Evolutionary conservation across 495 filamentous ascomycete species (phyloP).

Genomic region (Penicillium pulvis): DNA sequence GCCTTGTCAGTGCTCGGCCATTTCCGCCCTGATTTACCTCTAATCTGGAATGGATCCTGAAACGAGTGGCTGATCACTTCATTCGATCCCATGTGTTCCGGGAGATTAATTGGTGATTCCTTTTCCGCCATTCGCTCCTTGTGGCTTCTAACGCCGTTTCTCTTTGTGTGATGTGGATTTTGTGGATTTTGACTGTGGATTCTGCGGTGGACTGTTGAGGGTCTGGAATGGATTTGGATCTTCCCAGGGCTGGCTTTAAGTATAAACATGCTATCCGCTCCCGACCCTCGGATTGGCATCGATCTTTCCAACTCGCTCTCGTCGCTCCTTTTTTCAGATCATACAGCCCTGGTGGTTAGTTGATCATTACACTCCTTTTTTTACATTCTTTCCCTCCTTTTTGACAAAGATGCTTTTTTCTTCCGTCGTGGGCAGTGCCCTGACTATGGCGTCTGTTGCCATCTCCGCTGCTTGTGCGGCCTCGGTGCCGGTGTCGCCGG

Average conservation of each 20-base stretch:
- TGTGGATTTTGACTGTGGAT: background rate
- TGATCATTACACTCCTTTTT: conserved; percentile 15
- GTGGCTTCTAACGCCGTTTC: background rate
- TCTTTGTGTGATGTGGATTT: background rate
- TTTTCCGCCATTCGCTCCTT: background rate
- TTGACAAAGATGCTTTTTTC: conserved; percentile 17
- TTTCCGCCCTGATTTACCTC: background rate
- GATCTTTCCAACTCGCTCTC: background rate
- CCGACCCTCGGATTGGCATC: background rate
- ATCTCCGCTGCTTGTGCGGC: background rate
- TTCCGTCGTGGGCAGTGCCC: conserved; percentile 11
- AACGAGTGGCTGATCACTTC: conserved; percentile 3
- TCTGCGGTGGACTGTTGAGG: background rate
- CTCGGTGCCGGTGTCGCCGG: background rate
- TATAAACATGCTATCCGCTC: background rate
- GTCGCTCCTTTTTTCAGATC: conserved; percentile 9
- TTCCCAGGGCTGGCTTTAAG: background rate
- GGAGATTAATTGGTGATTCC: conserved; percentile 11
- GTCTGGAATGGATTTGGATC: background rate
- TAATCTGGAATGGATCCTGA: background rate
- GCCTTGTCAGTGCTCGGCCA: background rate
- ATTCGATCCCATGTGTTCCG: background rate
- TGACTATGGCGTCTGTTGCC: conserved; percentile 15
- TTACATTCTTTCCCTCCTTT: conserved; percentile 6
- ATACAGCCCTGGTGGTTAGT: conserved; percentile 2